Percentiles rank a stretch among this genome's conserved stretches.
Conservation (phyloP, 345 rosid genomes). For the Cardamine occulta region DNA sequence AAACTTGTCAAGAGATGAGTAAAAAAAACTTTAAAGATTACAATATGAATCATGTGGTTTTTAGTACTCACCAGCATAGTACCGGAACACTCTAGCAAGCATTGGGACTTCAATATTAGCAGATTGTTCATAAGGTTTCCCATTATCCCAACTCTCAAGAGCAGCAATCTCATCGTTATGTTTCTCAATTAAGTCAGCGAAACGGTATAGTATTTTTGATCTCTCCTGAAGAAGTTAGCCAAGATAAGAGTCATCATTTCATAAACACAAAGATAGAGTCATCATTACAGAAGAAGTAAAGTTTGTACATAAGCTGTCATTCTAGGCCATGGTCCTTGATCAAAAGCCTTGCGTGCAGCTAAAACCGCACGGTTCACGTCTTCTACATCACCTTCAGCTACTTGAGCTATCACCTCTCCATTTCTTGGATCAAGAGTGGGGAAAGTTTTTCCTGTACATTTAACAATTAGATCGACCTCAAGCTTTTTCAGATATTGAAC, state of each 20-base stretch:
- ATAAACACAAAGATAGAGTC: not conserved
- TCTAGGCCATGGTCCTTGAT: slow-evolving; percentile 50
- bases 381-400: slow-evolving; percentile 45
- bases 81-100: slow-evolving; percentile 69
- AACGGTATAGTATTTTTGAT: slow-evolving; percentile 62
- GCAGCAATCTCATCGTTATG: slow-evolving; percentile 84
- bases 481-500: not conserved
- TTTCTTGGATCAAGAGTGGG: slow-evolving; percentile 47
- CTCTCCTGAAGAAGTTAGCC: slow-evolving; percentile 65
- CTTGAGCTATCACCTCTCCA: slow-evolving; percentile 49
- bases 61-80: slow-evolving; percentile 77
- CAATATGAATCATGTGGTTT: slow-evolving; percentile 4
- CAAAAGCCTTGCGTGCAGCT: slow-evolving; percentile 48
- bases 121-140: slow-evolving; percentile 84
- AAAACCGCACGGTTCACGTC: slow-evolving; percentile 48
- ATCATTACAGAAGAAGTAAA: not conserved
- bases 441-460: slow-evolving; percentile 46
- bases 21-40: not conserved
- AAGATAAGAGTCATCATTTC: slow-evolving; percentile 22
- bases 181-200: slow-evolving; percentile 86
- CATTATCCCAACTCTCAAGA: slow-evolving; percentile 93
- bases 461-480: not conserved
- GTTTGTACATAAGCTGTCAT: slow-evolving; percentile 48
- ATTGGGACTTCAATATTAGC: slow-evolving; percentile 73
- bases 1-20: not conserved